Evolutionary conservation across 805 yeast genomes (phyloP).

Genomic region (Candida broadrunensis): DNA sequence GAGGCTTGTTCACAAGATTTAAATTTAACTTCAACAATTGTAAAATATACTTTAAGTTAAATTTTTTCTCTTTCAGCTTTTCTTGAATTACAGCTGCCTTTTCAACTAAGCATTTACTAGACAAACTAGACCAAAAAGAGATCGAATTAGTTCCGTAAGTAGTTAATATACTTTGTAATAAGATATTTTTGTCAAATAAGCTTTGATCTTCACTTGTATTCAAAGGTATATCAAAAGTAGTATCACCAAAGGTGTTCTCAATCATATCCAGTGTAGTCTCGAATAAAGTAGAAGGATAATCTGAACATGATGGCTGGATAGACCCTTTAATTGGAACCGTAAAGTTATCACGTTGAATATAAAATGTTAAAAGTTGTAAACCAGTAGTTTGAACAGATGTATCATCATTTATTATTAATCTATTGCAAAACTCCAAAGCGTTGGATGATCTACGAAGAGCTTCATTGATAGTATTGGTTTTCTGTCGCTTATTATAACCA

Average conservation of each 20-base stretch:
- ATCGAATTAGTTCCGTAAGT: background rate
- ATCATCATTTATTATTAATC: slow-evolving; percentile 14
- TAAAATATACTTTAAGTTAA: background rate
- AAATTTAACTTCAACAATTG: background rate
- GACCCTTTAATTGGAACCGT: background rate
- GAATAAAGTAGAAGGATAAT: background rate
- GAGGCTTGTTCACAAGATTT: background rate
- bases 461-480: slow-evolving; percentile 16
- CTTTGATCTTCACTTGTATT: background rate
- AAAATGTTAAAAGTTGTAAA: slow-evolving; percentile 15
- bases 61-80: background rate
- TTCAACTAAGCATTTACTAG: background rate
- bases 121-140: background rate
- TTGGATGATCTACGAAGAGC: slow-evolving; percentile 15
- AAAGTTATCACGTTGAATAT: slow-evolving; percentile 9
- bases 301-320: too few species aligned
- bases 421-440: slow-evolving; percentile 20
- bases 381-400: slow-evolving; percentile 2
- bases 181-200: background rate
- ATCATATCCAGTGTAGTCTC: too few species aligned
- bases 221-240: slow-evolving; percentile 1
- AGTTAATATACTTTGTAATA: background rate
- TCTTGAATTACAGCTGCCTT: background rate
- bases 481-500: slow-evolving; percentile 22
- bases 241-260: background rate